A percentile compares a stretch with the other conserved stretches of the same genome.
phyloP scores from a whole-genome alignment of 352 stramenopile genomes.

The Phytopythium helicoides region DNA sequence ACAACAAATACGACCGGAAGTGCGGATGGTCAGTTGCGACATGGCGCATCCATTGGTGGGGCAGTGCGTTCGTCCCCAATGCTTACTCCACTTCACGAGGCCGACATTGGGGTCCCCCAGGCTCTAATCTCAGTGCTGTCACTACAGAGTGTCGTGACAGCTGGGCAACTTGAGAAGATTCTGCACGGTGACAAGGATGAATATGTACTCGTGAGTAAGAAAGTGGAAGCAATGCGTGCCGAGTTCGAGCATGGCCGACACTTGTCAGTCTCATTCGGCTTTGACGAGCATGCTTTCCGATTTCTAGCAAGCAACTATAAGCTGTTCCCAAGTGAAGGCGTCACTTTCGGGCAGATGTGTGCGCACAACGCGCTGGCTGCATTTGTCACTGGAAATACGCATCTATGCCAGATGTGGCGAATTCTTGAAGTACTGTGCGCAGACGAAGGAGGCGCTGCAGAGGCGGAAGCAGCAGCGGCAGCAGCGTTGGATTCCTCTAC shows the following conservation, averaged over 20 bases:
- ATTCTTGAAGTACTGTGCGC: conserved; percentile 78
- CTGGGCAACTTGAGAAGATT: conserved; percentile 65
- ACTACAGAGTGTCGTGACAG: conserved; percentile 71
- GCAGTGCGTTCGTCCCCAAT: not conserved
- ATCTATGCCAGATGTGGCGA: conserved; percentile 85
- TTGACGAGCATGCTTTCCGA: conserved; percentile 82
- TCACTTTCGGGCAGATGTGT: conserved; percentile 74
- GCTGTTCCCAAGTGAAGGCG: conserved; percentile 27
- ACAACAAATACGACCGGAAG: not conserved
- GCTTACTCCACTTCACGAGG: not conserved
- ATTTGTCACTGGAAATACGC: conserved; percentile 66
- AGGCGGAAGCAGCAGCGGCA: conserved; percentile 1
- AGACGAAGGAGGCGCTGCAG: conserved; percentile 23
- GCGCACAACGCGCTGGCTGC: conserved; percentile 80
- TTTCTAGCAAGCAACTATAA: conserved; percentile 80
- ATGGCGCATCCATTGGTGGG: not conserved
- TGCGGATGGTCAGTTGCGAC: not conserved
- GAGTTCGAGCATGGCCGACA: conserved; percentile 68
- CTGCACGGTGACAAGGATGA: conserved; percentile 59
- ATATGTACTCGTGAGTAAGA: conserved; percentile 50
- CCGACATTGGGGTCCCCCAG: conserved; percentile 19
- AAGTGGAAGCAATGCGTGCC: conserved; percentile 55
- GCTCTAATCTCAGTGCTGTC: conserved; percentile 68
- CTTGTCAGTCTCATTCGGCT: conserved; percentile 80
- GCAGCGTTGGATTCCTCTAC: conserved; percentile 1